Evolutionary conservation across 768 basidiomycete genomes (phyloP), one percentile per base, ranked within the genome.

Genomic region (Amanita phalloides): DNA sequence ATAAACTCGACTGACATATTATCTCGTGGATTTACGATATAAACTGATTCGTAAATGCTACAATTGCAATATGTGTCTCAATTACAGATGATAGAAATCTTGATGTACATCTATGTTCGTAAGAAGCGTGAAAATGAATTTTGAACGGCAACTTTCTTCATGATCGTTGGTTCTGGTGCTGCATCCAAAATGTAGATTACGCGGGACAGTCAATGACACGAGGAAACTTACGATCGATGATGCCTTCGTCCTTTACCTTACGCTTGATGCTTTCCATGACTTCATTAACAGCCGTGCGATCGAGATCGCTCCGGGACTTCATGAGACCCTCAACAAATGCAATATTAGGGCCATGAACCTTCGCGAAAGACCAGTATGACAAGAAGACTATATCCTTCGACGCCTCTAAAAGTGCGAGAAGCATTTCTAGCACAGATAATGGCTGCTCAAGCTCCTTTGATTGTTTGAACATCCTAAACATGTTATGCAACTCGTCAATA

Each of bases 231-330:
- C 90, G 89, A 68, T 91, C 90, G 41, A 75, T 74, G 54, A 92
- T 59, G 3, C 78, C 78, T 61, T 97, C 93, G 26, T 96, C 93
- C 65, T 87, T 93, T 6, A 92, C 87, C 66, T 93, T 97, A 45
- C 91, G 78, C 64, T 86, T 89, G 57, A 97, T 75, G 53, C 88
- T 90, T 10, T 95, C 94, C 86, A 96, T 92, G 30, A 95, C 86
- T 54, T 98, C 94, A 58, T 71, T 85, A 14, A 84, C 88, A 11
- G 82, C 81, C 1, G 85, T 81, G n/a, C 91, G 79, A 66, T 96
- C 93, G 49, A 97, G 71, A 66, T 99, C 94, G 50, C 87, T 86
- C 48, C 96, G 77, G 4, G 87, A 82, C 63, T 84, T 89, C 77
- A 98, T 86, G 43, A 99, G 62, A 7, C 84, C 80, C 64, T 98